Conservation (phyloP, 2,329 filamentous ascomycete genomes). For the Eutypella sp. region DNA sequence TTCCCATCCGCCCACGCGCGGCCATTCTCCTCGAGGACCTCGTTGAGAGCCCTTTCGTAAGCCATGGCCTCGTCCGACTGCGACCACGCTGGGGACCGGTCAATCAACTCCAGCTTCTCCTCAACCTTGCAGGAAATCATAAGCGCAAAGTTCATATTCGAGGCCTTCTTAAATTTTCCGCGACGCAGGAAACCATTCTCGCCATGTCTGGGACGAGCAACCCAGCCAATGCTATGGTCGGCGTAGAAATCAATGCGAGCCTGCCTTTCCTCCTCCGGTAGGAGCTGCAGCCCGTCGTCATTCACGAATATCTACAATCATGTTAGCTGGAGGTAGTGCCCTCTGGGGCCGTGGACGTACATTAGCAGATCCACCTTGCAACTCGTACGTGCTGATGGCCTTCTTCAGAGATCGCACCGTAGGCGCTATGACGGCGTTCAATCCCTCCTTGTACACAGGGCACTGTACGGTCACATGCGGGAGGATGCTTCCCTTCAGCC, state of each 20-base stretch:
- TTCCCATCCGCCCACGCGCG: constrained; percentile 56
- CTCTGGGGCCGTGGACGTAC: not conserved
- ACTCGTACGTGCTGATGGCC: constrained; percentile 71
- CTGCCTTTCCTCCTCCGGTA: constrained; percentile 56
- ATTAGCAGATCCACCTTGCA: constrained; percentile 73
- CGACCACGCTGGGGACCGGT: constrained; percentile 37
- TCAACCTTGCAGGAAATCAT: constrained; percentile 59
- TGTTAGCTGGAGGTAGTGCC: not conserved
- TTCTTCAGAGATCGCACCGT: constrained; percentile 75
- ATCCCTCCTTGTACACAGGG: constrained; percentile 82
- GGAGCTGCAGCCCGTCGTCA: constrained; percentile 67
- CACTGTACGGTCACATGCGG: constrained; percentile 80
- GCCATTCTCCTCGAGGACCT: constrained; percentile 48
- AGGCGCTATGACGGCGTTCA: constrained; percentile 68
- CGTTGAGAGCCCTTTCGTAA: constrained; percentile 44
- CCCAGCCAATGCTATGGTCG: constrained; percentile 66
- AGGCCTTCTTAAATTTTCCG: constrained; percentile 69
- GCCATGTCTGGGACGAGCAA: constrained; percentile 59
- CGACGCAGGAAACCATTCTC: constrained; percentile 52
- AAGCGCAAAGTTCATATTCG: constrained; percentile 71
- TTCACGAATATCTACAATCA: constrained; percentile 58
- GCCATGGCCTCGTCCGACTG: constrained; percentile 42
- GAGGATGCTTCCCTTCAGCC: constrained; percentile 52
- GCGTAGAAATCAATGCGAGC: constrained; percentile 64
- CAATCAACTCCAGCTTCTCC: constrained; percentile 44